Conservation (phyloP, 2,329 filamentous ascomycete species). For the Chaetoscypha palmicola region DNA sequence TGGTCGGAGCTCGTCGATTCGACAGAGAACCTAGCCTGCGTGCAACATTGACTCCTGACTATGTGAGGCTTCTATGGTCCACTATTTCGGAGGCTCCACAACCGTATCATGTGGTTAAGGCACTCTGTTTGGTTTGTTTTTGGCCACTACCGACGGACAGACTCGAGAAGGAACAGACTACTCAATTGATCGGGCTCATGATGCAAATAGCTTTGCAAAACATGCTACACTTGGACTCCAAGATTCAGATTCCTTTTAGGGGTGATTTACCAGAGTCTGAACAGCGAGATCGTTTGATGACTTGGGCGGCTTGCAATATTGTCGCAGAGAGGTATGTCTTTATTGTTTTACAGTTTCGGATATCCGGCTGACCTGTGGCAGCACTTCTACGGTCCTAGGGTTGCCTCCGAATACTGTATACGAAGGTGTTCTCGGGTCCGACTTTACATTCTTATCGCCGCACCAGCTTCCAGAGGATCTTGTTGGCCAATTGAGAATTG, state of each 20-base stretch:
- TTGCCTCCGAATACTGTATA: slow-evolving; percentile 56
- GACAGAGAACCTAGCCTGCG: slow-evolving; percentile 47
- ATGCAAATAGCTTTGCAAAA: slow-evolving; percentile 27
- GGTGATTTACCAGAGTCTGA: slow-evolving; percentile 18
- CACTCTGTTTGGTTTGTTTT: slow-evolving; percentile 24
- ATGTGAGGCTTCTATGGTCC: slow-evolving; percentile 18
- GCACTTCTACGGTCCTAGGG: slow-evolving; percentile 61
- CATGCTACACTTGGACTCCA: slow-evolving; percentile 23
- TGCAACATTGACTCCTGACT: slow-evolving; percentile 10
- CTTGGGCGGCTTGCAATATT: slow-evolving; percentile 62
- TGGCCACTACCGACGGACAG: slow-evolving; percentile 27
- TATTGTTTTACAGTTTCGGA: background rate
- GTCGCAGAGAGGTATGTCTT: slow-evolving; percentile 52
- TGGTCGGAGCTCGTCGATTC: slow-evolving; percentile 54
- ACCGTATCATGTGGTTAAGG: slow-evolving; percentile 20
- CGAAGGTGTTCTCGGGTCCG: slow-evolving; percentile 47
- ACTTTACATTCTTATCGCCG: slow-evolving; percentile 32
- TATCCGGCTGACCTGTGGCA: slow-evolving; percentile 25
- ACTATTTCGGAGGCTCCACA: slow-evolving; percentile 19
- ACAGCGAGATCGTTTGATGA: slow-evolving; percentile 49
- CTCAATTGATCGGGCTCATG: slow-evolving; percentile 26
- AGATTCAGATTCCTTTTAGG: slow-evolving; percentile 21
- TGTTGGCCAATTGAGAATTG: slow-evolving; percentile 43
- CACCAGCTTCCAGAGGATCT: slow-evolving; percentile 46
- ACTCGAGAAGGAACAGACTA: slow-evolving; percentile 23